A percentile compares a stretch with the other conserved stretches of the same genome.
These are phyloP conservation scores for Nothopassalora personata DNA, from an alignment of 2,329 filamentous ascomycete species.

Conservation along the genomic window DNA sequence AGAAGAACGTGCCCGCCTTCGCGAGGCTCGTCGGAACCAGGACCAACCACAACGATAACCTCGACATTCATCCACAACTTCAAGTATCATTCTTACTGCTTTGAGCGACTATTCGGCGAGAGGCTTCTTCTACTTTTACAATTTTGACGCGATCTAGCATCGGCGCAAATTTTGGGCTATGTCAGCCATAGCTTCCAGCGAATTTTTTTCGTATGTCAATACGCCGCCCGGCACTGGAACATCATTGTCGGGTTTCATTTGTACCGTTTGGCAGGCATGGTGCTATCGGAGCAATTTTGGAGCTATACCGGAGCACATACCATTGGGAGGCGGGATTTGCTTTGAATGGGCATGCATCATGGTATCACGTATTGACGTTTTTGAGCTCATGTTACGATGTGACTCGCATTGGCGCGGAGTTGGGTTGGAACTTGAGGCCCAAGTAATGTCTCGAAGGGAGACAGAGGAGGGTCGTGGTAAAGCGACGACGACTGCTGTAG, in stretches of 20 bases:
- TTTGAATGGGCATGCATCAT: constrained; percentile 13
- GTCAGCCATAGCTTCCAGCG: not conserved
- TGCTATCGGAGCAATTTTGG: constrained; percentile 3
- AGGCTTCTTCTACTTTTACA: not conserved
- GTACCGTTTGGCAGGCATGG: constrained; percentile 2
- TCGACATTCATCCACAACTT: constrained; percentile 1
- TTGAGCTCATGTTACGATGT: constrained; percentile 14
- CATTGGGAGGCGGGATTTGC: not conserved
- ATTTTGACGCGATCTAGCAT: constrained; percentile 25
- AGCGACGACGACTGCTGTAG: not conserved
- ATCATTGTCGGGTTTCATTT: constrained; percentile 5
- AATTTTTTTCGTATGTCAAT: constrained; percentile 13
- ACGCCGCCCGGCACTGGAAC: not conserved
- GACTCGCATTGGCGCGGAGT: constrained; percentile 17
- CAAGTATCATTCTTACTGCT: constrained; percentile 7
- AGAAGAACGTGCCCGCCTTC: constrained; percentile 27
- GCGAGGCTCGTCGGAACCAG: constrained; percentile 30
- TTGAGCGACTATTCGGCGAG: not conserved
- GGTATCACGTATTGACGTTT: constrained; percentile 15
- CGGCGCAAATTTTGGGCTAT: constrained; percentile 13
- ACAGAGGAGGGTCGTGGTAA: not conserved
- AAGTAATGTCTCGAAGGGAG: not conserved
- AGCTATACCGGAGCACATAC: constrained; percentile 5
- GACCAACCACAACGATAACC: constrained; percentile 21
- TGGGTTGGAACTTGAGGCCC: not conserved